phyloP scores from a whole-genome alignment of 1,284 basidiomycete genomes.

The Naganishia albida region DNA sequence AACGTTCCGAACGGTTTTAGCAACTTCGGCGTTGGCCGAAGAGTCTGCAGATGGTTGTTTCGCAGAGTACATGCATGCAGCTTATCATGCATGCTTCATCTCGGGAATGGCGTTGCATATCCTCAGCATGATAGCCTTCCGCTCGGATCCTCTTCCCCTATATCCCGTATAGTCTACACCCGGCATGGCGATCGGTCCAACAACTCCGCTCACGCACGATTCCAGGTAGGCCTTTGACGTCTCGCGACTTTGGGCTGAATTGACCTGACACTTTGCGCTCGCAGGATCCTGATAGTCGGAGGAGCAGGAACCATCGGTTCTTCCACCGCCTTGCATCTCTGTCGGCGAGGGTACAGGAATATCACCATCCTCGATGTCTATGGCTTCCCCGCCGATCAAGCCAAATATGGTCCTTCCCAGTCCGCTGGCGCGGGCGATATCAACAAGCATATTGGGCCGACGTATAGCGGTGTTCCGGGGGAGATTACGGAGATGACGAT shows the following conservation, averaged over 20 bases:
- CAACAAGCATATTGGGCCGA: conserved; percentile 46
- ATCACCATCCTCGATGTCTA: conserved; percentile 47
- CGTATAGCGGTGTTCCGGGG: conserved; percentile 34
- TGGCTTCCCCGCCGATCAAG: conserved; percentile 42
- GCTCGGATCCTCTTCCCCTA: no score
- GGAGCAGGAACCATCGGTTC: conserved; percentile 50
- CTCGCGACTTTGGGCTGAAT: no score
- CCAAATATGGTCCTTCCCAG: conserved; percentile 8
- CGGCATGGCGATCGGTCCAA: conserved; percentile 16
- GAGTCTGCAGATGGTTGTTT: no score
- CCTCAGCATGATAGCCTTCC: no score
- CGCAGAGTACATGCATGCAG: no score
- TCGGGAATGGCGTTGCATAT: no score
- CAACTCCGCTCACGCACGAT: conserved; percentile 16
- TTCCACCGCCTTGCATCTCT: conserved; percentile 50
- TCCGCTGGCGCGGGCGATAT: conserved; percentile 47
- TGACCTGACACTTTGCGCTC: neutral
- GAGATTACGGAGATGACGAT: conserved; percentile 35
- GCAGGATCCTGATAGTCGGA: conserved; percentile 46
- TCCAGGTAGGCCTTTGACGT: conserved; percentile 5
- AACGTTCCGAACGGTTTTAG: no score
- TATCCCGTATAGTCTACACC: neutral
- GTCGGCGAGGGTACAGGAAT: conserved; percentile 46
- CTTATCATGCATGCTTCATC: no score
- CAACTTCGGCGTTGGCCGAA: no score